Evolutionary conservation across 805 yeast genomes (phyloP), one percentile per base, ranked within the genome.

Genomic region (Deakozyma indianensis): DNA sequence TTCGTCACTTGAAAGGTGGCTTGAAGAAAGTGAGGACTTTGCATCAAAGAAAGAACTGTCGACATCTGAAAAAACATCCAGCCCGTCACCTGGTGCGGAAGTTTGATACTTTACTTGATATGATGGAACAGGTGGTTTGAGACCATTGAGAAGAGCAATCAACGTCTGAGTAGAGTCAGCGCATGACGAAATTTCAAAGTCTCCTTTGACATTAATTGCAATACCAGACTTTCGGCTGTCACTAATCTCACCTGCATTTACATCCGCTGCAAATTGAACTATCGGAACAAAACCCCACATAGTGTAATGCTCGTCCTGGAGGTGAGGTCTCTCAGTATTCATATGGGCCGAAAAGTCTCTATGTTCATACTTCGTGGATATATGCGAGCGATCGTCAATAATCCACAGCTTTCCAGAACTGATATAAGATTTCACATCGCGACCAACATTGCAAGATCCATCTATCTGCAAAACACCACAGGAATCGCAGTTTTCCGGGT

Each of bases 151-250:
- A 5, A 83, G 54, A 50, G 82, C 94, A 1, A 77, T 49, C 38
- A 88, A 60, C 11, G 90, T 75, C 54, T 84, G 81, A 0, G 78
- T 70, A 0, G 96, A 85, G 57, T 88, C 97, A 1, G 95, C 90
- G 64, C 96, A 87, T 46, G 54, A 54, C 25, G 42, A 27, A 21
- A 42, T n/a, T 2, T 47, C 58, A 50, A 41, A 32, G 18, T 32
- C 38, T 9, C 38, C 38, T 32, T 32, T 56, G 56, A 43, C 58
- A 3, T 35, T 35, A 2, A 46, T 22, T 2, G 42, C 27, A 3
- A 38, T 21, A 14, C 40, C 48, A 25, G 41, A 43, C 24, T 35
- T 42, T 25, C 32, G 7, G 18, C 18, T 7, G 38, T 32, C 38
- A 9, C 11, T 9, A 14, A n/a, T 20, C 18, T 32, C 38, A n/a